These are phyloP conservation scores for Melastoma malabathricum DNA, from an alignment of 345 rosid genomes.

Conservation along the genomic window DNA sequence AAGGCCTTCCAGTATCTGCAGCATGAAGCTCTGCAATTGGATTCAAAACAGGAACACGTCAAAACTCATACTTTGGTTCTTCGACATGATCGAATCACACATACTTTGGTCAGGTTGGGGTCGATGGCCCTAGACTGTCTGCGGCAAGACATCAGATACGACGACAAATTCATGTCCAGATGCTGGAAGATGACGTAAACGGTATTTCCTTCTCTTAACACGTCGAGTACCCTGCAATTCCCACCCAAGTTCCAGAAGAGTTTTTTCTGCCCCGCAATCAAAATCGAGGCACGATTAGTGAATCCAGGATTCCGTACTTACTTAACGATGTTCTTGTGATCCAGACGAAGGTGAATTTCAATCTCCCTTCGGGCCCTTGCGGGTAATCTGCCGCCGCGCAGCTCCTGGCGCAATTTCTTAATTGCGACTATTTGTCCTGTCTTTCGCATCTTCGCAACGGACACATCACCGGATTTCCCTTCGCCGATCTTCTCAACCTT, in stretches of 20 bases:
- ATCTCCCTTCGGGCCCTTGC: slow-evolving; percentile 89
- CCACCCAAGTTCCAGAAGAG: no score
- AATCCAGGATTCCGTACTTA: slow-evolving; percentile 5
- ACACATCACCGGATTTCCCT: slow-evolving; percentile 91
- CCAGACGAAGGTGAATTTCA: slow-evolving; percentile 86
- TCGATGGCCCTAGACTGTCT: slow-evolving; percentile 41
- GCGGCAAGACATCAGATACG: slow-evolving; percentile 77
- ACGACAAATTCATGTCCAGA: slow-evolving; percentile 86
- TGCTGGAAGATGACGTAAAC: slow-evolving; percentile 88
- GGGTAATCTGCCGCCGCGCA: slow-evolving; percentile 52
- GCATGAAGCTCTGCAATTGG: slow-evolving; percentile 64
- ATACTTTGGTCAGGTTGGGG: slow-evolving; percentile 34
- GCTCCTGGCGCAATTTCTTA: slow-evolving; percentile 89
- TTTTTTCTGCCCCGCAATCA: no score
- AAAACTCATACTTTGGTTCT: no score
- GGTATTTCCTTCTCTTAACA: slow-evolving; percentile 76
- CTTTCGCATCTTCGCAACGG: slow-evolving; percentile 67
- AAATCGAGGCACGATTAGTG: no score
- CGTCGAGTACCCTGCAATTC: slow-evolving; percentile 76
- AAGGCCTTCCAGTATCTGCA: slow-evolving; percentile 87
- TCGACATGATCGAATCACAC: slow-evolving; percentile 8
- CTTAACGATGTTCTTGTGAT: slow-evolving; percentile 91
- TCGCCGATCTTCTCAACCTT: slow-evolving; percentile 96
- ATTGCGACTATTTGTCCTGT: slow-evolving; percentile 78
- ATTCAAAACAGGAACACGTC: slow-evolving; percentile 1